Conservation (phyloP, 768 basidiomycete genomes). For the Collybiopsis luxurians region DNA sequence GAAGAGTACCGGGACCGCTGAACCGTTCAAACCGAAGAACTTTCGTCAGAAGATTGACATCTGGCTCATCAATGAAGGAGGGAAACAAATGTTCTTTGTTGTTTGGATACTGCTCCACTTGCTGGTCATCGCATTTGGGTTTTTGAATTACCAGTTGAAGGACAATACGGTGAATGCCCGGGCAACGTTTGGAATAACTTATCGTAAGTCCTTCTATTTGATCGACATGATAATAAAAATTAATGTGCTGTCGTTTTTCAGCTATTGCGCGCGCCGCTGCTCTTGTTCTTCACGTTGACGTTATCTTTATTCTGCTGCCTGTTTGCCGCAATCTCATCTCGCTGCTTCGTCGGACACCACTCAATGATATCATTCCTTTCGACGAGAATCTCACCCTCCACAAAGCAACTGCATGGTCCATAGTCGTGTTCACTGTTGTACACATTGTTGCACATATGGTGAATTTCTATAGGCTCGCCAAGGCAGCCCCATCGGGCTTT, state of each 20-base stretch:
- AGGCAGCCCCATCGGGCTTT: slow-evolving; percentile 51
- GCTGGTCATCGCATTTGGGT: slow-evolving; percentile 74
- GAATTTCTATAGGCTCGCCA: slow-evolving; percentile 72
- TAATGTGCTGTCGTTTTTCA: slow-evolving; percentile 29
- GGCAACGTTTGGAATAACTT: slow-evolving; percentile 70
- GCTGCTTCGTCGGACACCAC: slow-evolving; percentile 76
- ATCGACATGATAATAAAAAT: background rate
- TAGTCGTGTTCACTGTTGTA: slow-evolving; percentile 71
- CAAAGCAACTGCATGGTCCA: slow-evolving; percentile 69
- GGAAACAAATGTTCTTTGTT: slow-evolving; percentile 72
- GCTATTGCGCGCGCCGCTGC: slow-evolving; percentile 88
- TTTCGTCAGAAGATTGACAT: slow-evolving; percentile 24
- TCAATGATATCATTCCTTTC: slow-evolving; percentile 75
- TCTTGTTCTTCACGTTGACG: slow-evolving; percentile 86
- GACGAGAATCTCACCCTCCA: slow-evolving; percentile 74
- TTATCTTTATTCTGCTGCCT: slow-evolving; percentile 91
- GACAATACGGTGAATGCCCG: slow-evolving; percentile 75
- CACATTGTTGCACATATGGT: slow-evolving; percentile 86
- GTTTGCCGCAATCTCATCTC: slow-evolving; percentile 96
- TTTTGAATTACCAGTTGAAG: slow-evolving; percentile 73
- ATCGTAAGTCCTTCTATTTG: slow-evolving; percentile 44
- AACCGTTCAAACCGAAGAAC: slow-evolving; percentile 12
- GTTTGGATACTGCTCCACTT: slow-evolving; percentile 80
- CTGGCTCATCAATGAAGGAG: slow-evolving; percentile 97
- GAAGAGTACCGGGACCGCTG: slow-evolving; percentile 23